Evolutionary conservation across 106 monocot genomes (phyloP).

Genomic region (Vanilla planifolia): DNA sequence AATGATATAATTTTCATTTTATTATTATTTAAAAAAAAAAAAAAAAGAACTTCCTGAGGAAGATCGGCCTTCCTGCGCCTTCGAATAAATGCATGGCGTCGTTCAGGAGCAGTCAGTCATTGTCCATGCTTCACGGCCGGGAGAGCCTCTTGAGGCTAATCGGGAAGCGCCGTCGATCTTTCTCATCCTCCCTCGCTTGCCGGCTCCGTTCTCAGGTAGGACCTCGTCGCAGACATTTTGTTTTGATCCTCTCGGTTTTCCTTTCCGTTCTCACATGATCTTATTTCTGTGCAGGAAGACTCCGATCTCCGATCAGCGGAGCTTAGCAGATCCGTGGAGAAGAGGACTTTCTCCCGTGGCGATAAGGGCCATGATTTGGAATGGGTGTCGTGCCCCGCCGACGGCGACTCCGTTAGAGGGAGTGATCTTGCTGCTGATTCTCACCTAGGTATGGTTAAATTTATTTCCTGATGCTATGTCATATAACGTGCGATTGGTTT

Average conservation of each 20-base stretch:
- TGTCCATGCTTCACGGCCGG: constrained; percentile 48
- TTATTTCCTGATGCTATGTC: background rate
- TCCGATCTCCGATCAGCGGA: background rate
- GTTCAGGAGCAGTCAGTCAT: background rate
- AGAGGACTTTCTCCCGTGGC: background rate
- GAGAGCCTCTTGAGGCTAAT: constrained; percentile 74
- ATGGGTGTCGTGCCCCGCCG: constrained; percentile 66
- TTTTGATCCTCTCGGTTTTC: background rate
- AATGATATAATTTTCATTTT: too few relatives aligned
- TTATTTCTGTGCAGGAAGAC: background rate
- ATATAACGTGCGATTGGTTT: background rate
- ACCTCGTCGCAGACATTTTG: background rate
- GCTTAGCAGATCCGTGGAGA: background rate
- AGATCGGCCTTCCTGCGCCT: too few relatives aligned
- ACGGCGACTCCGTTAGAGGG: constrained; percentile 41
- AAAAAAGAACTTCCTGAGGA: too few relatives aligned
- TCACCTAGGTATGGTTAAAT: constrained; percentile 60
- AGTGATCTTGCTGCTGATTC: constrained; percentile 42
- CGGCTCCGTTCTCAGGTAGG: constrained; percentile 12
- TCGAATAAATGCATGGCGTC: too few relatives aligned
- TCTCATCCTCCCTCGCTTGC: constrained; percentile 24
- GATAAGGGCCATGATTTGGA: constrained; percentile 7
- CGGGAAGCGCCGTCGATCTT: constrained; percentile 63
- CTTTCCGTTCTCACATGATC: background rate
- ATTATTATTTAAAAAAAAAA: too few relatives aligned